phyloP scores from a whole-genome alignment of 148 eudicot genomes.

The Silene latifolia region DNA sequence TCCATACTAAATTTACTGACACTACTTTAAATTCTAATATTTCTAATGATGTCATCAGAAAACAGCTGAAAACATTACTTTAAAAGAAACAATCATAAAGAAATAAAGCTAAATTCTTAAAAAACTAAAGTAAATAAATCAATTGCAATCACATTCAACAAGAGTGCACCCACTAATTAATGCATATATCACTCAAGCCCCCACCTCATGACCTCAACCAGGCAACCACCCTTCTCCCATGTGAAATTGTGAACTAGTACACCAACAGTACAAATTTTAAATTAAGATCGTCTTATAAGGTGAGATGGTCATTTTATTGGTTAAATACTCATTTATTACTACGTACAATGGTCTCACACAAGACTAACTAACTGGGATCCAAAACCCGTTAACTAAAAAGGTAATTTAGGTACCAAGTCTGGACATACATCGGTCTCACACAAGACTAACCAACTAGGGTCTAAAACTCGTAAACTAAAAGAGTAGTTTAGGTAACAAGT shows the following conservation, averaged over 20 bases:
- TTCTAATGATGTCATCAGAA: neutral
- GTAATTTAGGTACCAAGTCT: neutral
- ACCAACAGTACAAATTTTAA: neutral
- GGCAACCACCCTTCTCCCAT: neutral
- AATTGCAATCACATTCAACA: constrained; percentile 13
- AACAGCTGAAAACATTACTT: neutral
- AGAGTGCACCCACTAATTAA: constrained; percentile 11
- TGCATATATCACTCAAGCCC: neutral
- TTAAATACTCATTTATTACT: no score
- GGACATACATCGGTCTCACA: neutral
- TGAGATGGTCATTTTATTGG: no score
- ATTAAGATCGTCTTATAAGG: no score
- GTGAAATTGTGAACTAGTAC: neutral
- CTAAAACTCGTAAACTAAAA: neutral
- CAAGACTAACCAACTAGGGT: neutral
- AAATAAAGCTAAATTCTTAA: neutral
- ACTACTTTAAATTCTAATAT: neutral
- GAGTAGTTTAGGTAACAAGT: neutral
- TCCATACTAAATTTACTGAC: neutral
- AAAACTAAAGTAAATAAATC: neutral
- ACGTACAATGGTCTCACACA: neutral
- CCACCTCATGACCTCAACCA: neutral
- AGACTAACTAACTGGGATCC: neutral
- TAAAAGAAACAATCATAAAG: neutral
- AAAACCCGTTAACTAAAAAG: neutral